Percentiles rank a stretch among this genome's conserved stretches.
phyloP scores from a whole-genome alignment of 257 asterid species.

The Solanum pinnatisectum region DNA sequence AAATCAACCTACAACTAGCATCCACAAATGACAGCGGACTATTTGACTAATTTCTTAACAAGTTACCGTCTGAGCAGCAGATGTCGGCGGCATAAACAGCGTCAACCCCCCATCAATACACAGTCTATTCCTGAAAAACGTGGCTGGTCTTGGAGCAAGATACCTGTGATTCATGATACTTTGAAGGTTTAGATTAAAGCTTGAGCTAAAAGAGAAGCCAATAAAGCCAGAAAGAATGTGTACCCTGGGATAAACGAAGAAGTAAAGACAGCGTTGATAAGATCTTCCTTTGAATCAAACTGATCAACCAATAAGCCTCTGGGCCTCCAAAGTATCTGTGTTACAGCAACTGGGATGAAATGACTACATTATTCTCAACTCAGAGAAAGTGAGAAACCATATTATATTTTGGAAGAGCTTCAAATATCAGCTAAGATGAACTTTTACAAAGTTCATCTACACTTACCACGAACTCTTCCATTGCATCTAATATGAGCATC shows the following conservation, averaged over 20 bases:
- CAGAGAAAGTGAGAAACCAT: neutral
- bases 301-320: constrained; percentile 86
- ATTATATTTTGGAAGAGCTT: neutral
- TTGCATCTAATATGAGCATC: constrained; percentile 76
- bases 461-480: constrained; percentile 95
- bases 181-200: constrained; percentile 8
- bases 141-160: constrained; percentile 96
- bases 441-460: neutral
- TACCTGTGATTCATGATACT: constrained; percentile 35
- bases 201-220: neutral
- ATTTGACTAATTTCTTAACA: no score
- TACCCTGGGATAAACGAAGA: constrained; percentile 98
- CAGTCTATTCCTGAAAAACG: constrained; percentile 68
- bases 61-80: constrained; percentile 74
- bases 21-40: neutral
- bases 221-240: neutral
- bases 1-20: neutral
- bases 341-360: constrained; percentile 72
- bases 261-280: constrained; percentile 81
- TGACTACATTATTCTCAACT: constrained; percentile 6
- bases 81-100: constrained; percentile 94
- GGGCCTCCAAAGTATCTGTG: constrained; percentile 94
- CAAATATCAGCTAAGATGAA: constrained; percentile 9
- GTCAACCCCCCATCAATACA: constrained; percentile 93
- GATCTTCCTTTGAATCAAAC: constrained; percentile 91